Conservation (phyloP, 352 stramenopile species). For the Phytophthora idaei region DNA sequence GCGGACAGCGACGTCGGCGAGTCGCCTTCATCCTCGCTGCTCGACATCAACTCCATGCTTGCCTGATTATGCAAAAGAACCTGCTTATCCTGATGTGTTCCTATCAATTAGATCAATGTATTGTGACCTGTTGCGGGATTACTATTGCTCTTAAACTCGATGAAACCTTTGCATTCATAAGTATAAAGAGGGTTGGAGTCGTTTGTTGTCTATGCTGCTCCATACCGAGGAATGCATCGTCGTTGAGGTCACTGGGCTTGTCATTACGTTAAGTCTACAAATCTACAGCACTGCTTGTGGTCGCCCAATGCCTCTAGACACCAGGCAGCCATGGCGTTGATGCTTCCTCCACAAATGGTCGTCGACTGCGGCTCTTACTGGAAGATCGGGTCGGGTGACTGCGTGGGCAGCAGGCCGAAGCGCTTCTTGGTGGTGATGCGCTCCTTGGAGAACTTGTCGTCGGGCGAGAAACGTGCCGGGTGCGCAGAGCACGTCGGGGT, state of each 20-base stretch:
- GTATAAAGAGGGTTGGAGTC: slow-evolving; percentile 1
- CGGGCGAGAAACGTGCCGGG: slow-evolving; percentile 97
- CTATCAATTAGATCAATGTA: neutral
- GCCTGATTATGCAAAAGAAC: slow-evolving; percentile 5
- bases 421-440: slow-evolving; percentile 98
- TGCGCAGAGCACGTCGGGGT: slow-evolving; percentile 97
- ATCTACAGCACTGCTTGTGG: slow-evolving; percentile 34
- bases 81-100: slow-evolving; percentile 7
- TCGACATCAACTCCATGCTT: slow-evolving; percentile 67
- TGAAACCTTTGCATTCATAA: neutral
- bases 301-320: neutral
- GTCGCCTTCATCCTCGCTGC: slow-evolving; percentile 59
- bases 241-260: slow-evolving; percentile 28
- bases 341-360: neutral
- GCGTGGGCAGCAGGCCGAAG: slow-evolving; percentile 97
- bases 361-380: slow-evolving; percentile 40
- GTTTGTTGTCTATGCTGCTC: neutral
- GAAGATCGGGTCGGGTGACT: slow-evolving; percentile 90
- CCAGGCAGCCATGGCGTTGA: neutral
- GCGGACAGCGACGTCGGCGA: slow-evolving; percentile 6
- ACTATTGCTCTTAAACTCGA: neutral
- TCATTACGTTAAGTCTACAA: slow-evolving; percentile 44
- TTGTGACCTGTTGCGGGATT: neutral
- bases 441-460: slow-evolving; percentile 99
- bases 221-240: neutral